Percentiles rank a stretch among this genome's conserved stretches.
phyloP scores from a whole-genome alignment of 139 green algal species.

The Haematococcus sp. region DNA sequence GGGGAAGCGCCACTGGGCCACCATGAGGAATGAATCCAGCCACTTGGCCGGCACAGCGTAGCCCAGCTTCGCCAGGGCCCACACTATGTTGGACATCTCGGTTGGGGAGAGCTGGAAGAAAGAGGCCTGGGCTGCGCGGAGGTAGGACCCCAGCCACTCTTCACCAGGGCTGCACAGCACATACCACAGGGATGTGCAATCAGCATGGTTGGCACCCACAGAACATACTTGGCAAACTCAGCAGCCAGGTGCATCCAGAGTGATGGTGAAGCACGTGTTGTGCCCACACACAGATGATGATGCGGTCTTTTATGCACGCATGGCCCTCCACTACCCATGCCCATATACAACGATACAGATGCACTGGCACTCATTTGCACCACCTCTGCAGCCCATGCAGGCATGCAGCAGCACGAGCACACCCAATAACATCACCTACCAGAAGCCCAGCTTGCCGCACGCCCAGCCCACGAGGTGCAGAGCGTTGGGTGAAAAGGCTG shows the following conservation, averaged over 20 bases:
- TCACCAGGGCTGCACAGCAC: background rate
- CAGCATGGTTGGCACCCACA: background rate
- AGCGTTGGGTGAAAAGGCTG: constrained; percentile 19
- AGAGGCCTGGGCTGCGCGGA: constrained; percentile 24
- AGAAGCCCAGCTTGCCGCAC: constrained; percentile 32
- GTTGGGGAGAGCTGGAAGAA: constrained; percentile 46
- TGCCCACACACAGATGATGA: no score
- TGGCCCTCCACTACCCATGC: no score
- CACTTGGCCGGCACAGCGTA: constrained; percentile 29
- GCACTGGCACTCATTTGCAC: no score
- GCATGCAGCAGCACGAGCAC: no score
- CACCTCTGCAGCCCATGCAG: no score
- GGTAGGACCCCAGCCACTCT: constrained; percentile 21
- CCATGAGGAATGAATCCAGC: constrained; percentile 45
- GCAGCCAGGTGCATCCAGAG: background rate
- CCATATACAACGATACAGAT: no score
- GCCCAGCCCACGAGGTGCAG: constrained; percentile 43
- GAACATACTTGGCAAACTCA: background rate
- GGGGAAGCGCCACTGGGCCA: constrained; percentile 48
- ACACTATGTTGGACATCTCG: constrained; percentile 46
- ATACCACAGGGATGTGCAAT: no score
- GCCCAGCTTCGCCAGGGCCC: constrained; percentile 44
- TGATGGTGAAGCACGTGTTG: no score
- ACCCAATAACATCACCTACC: no score
- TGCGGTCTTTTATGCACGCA: no score